Base-by-base conservation (phyloP, 1,139 yeast genomes). In the Suhomyces atakaporum region DNA sequence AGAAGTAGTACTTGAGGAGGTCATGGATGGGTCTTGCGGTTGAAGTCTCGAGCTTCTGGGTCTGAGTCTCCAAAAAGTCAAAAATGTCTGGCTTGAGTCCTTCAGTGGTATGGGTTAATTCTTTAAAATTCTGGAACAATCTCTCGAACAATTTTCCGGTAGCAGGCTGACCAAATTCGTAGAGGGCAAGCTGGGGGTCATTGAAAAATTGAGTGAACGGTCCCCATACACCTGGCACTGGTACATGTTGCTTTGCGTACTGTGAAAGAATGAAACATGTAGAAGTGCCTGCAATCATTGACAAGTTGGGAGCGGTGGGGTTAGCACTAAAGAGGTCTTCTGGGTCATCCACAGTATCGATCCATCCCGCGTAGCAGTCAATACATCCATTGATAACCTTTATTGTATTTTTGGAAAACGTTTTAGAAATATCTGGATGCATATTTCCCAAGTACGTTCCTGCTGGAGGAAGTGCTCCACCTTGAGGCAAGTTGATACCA, bases 261-360 rank as follows among this genome's bases (percentile, higher is more conserved):
- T 60, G 53, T 1, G 68, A 63, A 7, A 68, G 48, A 3, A 79
- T 46, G 42, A 66, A 77, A 44, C 84, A 79, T 0, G 83, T 77
- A 5, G 82, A 77, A 0, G 84, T 79, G 0, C 84, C 84, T 1
- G 83, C 84, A 7, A 77, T 71, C 74, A 77, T 69, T 2, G 76
- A 62, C 13, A 77, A 44, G 7, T 30, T 35, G 61, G 49, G 7
- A 20, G 44, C 19, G 39, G 46, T 2, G 7, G 51, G 43, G 45
- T 54, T 43, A 3, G 28, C 5, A 5, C 22, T 13, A 27, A 23
- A 29, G 15, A 26, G 29, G n/a, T 31, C 28, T 11, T 19, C 36
- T 5, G 37, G 38, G 13, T 24, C 28, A 2, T 29, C 23, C 7
- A 47, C 30, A 1, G 71, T 60, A 1, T 69, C 56, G 7, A 76